A percentile compares a stretch with the other conserved stretches of the same genome.
Conservation (phyloP, 2,329 filamentous ascomycete genomes). For the Penicillium oxalicum region DNA sequence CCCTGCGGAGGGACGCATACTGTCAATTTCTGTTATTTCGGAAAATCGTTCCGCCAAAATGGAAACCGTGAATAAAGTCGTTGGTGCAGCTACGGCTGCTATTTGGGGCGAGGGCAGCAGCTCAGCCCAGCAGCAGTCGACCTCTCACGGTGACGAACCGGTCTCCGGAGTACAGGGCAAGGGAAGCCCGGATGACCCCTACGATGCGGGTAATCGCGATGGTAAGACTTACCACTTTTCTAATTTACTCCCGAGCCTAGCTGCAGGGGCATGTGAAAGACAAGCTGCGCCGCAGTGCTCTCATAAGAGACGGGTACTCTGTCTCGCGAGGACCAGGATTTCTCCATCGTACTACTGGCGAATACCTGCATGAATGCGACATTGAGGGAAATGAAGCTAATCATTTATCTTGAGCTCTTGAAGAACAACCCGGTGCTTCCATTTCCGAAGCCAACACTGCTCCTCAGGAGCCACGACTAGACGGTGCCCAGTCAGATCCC, state of each 20-base stretch:
- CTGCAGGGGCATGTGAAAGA: no score
- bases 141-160: slow-evolving; percentile 55
- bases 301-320: no score
- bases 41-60: slow-evolving; percentile 37
- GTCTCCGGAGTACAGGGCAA: slow-evolving; percentile 64
- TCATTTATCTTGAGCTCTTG: not conserved
- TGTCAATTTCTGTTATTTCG: not conserved
- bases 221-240: slow-evolving; percentile 35
- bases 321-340: no score
- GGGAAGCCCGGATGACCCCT: slow-evolving; percentile 64
- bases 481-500: slow-evolving; percentile 3
- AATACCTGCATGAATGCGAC: no score
- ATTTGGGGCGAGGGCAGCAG: slow-evolving; percentile 43
- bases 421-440: slow-evolving; percentile 27
- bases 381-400: not conserved
- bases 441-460: slow-evolving; percentile 19
- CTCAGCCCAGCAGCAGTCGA: slow-evolving; percentile 18
- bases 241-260: not conserved
- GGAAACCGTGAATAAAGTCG: slow-evolving; percentile 57
- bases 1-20: no score
- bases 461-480: slow-evolving; percentile 9
- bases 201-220: slow-evolving; percentile 70
- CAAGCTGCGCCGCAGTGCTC: no score
- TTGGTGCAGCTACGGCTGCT: slow-evolving; percentile 44
- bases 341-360: no score